Conservation (phyloP, 202 grass and related monocot species). For the Saccharum hybrid region DNA sequence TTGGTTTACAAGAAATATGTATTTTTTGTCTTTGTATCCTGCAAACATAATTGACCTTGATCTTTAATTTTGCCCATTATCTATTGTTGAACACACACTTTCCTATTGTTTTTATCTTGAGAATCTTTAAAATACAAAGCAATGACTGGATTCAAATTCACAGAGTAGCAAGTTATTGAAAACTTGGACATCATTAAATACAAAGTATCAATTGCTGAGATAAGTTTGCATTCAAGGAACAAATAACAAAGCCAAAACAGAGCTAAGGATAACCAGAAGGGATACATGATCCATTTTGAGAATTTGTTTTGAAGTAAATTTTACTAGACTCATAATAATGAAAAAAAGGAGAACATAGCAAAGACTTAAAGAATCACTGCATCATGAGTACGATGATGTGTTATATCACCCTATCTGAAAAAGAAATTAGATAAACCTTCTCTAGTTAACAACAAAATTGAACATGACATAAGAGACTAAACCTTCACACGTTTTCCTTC, state of each 20-base stretch:
- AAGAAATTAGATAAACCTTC: conserved; percentile 4
- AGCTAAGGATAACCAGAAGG: conserved; percentile 10
- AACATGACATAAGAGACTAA: background rate
- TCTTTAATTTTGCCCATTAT: background rate
- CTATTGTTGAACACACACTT: background rate
- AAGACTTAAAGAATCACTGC: background rate
- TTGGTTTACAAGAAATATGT: background rate
- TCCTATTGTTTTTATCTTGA: background rate
- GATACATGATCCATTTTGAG: conserved; percentile 5
- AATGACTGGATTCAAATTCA: conserved; percentile 24
- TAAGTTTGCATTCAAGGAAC: conserved; percentile 23
- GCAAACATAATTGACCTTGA: background rate
- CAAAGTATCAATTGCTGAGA: background rate
- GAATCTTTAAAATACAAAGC: conserved; percentile 17
- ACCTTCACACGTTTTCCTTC: conserved; percentile 92
- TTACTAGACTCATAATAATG: background rate
- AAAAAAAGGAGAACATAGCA: background rate
- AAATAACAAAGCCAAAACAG: conserved; percentile 16
- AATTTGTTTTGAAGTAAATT: conserved; percentile 13
- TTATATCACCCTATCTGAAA: conserved; percentile 13
- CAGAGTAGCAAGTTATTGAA: conserved; percentile 2
- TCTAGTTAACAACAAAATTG: conserved; percentile 12
- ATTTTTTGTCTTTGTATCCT: background rate
- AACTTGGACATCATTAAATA: conserved; percentile 22
- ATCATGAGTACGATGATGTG: background rate